phyloP scores from a whole-genome alignment of 768 basidiomycete genomes.

The Trametes elegans region DNA sequence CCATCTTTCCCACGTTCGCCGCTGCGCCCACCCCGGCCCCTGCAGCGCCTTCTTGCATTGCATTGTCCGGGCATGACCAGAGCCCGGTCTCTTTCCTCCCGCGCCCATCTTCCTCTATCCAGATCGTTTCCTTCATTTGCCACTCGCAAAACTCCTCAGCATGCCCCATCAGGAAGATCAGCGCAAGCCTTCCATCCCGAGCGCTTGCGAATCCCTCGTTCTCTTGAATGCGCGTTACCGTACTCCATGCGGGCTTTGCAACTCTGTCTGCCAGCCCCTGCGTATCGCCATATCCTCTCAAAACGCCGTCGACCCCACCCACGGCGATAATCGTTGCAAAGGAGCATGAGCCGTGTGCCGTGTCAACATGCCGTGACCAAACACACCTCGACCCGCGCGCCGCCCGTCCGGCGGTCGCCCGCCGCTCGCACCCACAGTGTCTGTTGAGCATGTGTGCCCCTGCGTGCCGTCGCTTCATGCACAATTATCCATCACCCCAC shows the following conservation, averaged over 20 bases:
- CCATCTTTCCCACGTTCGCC: constrained; percentile 10
- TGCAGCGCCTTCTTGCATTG: constrained; percentile 64
- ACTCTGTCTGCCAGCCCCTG: too few relatives aligned
- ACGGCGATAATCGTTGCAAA: too few relatives aligned
- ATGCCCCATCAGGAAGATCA: not conserved
- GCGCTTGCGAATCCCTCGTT: not conserved
- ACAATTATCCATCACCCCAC: not conserved
- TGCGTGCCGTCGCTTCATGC: too few relatives aligned
- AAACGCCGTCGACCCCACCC: not conserved
- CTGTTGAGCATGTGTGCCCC: too few relatives aligned
- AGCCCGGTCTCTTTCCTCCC: not conserved
- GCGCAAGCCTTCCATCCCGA: not conserved
- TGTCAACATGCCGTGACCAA: too few relatives aligned
- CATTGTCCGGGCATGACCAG: constrained; percentile 46
- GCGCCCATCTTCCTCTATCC: not conserved
- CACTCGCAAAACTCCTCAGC: not conserved
- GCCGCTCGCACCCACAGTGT: too few relatives aligned
- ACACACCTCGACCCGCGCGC: not conserved
- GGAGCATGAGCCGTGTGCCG: too few relatives aligned
- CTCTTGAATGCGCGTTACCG: not conserved
- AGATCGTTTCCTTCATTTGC: too few relatives aligned
- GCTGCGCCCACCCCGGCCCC: constrained; percentile 38
- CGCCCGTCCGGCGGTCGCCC: too few relatives aligned
- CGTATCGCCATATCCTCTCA: too few relatives aligned
- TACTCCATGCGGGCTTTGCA: not conserved